These are phyloP conservation scores for Plasmodium gonderi DNA, from an alignment of 169 alveolate species.

Conservation along the genomic window DNA sequence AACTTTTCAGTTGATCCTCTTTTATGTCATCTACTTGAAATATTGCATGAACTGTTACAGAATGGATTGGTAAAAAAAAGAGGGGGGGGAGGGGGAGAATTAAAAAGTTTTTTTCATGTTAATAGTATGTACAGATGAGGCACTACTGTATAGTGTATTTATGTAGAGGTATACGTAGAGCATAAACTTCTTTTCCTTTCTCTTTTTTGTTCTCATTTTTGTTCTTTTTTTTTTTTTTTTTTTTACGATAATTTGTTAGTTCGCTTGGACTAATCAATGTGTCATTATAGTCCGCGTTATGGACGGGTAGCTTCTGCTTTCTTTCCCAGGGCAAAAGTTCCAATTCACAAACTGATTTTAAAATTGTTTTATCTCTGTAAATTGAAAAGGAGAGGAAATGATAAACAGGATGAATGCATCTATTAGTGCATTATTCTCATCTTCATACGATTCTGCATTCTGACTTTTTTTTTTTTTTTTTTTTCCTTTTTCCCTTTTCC, in stretches of 20 bases:
- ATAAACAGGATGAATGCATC: background rate
- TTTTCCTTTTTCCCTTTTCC: background rate
- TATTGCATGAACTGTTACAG: conserved; percentile 15
- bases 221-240: background rate
- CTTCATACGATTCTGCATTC: too few relatives aligned
- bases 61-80: background rate
- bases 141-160: background rate
- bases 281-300: conserved; percentile 37
- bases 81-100: background rate
- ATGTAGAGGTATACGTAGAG: background rate
- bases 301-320: conserved; percentile 25
- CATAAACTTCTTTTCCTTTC: background rate
- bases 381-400: background rate
- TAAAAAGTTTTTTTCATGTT: background rate
- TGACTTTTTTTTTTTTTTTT: background rate
- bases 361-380: conserved; percentile 45
- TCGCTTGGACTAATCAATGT: conserved; percentile 59
- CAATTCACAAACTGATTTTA: conserved; percentile 52
- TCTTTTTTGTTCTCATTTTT: background rate
- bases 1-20: conserved; percentile 39
- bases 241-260: conserved; percentile 63
- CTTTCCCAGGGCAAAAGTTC: conserved; percentile 65
- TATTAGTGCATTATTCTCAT: too few relatives aligned
- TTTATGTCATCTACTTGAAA: conserved; percentile 38
- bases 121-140: background rate